These are phyloP conservation scores for Populus deltoides DNA, from an alignment of 345 rosid genomes.

Conservation along the genomic window DNA sequence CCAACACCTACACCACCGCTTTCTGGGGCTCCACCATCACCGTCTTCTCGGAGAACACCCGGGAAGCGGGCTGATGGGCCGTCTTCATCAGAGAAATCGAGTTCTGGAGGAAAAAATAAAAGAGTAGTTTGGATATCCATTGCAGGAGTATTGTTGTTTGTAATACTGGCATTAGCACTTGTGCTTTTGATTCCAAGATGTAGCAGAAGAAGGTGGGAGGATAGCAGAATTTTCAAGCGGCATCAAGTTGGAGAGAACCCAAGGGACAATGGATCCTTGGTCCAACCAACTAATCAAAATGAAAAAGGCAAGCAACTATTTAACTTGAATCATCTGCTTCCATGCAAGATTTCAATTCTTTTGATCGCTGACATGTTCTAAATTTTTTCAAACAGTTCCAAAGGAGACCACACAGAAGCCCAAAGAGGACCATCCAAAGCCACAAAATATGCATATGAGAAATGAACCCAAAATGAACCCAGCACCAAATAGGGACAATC, in stretches of 20 bases:
- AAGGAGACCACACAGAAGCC: constrained; percentile 36
- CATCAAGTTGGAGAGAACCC: constrained; percentile 67
- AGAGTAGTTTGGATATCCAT: constrained; percentile 71
- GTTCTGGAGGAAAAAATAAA: constrained; percentile 46
- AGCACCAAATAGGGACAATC: constrained; percentile 42
- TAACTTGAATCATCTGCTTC: not conserved
- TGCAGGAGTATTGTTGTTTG: constrained; percentile 53
- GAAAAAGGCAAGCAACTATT: constrained; percentile 57
- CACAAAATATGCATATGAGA: constrained; percentile 6
- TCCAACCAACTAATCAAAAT: constrained; percentile 41
- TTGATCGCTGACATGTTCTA: not conserved
- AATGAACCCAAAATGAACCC: constrained; percentile 4
- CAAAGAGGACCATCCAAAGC: constrained; percentile 34
- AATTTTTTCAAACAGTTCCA: constrained; percentile 44
- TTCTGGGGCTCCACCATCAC: constrained; percentile 31
- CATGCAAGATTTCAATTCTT: constrained; percentile 6
- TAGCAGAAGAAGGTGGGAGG: constrained; percentile 47
- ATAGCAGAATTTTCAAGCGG: constrained; percentile 46
- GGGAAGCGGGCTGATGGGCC: constrained; percentile 62
- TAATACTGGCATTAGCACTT: constrained; percentile 52
- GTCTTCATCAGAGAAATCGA: constrained; percentile 48
- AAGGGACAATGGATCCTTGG: constrained; percentile 40
- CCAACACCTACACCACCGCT: constrained; percentile 26
- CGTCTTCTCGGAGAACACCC: constrained; percentile 36
- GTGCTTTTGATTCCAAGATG: constrained; percentile 57